Evolutionary conservation across 2,329 filamentous ascomycete genomes (phyloP).

Genomic region (Shiraia bambusicola): DNA sequence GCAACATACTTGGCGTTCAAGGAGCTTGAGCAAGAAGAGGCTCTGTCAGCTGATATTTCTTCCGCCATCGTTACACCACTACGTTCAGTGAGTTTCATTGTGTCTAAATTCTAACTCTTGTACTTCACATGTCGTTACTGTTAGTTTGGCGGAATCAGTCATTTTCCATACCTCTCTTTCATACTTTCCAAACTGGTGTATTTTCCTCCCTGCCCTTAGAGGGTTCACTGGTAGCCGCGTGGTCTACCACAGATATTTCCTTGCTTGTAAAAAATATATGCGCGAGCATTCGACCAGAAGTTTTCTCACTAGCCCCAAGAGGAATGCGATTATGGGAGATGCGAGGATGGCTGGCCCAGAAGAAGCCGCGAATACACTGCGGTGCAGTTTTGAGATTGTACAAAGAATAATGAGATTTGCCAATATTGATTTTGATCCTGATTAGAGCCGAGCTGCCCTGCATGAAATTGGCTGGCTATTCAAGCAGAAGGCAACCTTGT

Average conservation of each 20-base stretch:
- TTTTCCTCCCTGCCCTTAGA: conserved; percentile 3
- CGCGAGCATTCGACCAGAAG: not conserved
- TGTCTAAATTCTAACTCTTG: conserved; percentile 6
- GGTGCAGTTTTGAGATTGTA: conserved; percentile 16
- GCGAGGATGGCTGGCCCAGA: conserved; percentile 22
- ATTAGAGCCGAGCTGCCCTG: not conserved
- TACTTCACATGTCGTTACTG: not conserved
- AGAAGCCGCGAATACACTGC: conserved; percentile 10
- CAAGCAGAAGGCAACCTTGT: too few relatives aligned
- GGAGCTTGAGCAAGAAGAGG: conserved; percentile 13
- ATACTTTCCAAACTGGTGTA: conserved; percentile 2
- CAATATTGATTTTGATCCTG: too few relatives aligned
- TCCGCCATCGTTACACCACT: conserved; percentile 11
- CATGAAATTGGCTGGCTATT: too few relatives aligned
- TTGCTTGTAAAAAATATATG: not conserved
- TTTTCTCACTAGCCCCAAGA: not conserved
- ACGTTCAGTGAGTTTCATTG: conserved; percentile 37
- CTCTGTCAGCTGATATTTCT: conserved; percentile 11
- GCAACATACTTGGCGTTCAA: conserved; percentile 30
- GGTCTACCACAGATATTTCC: conserved; percentile 9
- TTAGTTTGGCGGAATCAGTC: not conserved
- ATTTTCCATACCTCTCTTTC: not conserved
- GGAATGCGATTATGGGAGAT: conserved; percentile 7
- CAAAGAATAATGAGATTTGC: conserved; percentile 3
- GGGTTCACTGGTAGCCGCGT: conserved; percentile 6